These are phyloP conservation scores for Puccinia novopanici DNA, from an alignment of 1,284 basidiomycete genomes.

Conservation along the genomic window DNA sequence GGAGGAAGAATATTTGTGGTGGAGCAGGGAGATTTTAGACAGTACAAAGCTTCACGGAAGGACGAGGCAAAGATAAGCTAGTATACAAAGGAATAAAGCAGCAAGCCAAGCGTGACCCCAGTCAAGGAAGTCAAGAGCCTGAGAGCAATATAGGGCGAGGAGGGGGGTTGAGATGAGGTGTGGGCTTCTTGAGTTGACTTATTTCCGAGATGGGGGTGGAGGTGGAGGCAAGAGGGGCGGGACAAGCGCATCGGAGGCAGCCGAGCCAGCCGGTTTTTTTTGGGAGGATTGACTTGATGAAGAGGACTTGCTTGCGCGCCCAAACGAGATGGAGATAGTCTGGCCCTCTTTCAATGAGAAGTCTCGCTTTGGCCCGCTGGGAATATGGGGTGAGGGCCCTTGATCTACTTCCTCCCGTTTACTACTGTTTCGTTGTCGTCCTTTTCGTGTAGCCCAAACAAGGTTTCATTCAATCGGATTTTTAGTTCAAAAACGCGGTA, in stretches of 20 bases:
- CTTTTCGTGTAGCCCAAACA: not conserved
- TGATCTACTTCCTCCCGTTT: conserved; percentile 38
- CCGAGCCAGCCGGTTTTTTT: conserved; percentile 2
- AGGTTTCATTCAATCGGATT: not conserved
- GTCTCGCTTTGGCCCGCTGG: conserved; percentile 82
- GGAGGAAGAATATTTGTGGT: not conserved
- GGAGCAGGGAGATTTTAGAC: not conserved
- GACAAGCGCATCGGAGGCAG: not conserved
- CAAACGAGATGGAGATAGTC: conserved; percentile 87
- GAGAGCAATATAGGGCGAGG: not conserved
- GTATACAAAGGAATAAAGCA: not conserved
- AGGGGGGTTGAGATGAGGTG: not conserved
- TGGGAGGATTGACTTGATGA: not conserved
- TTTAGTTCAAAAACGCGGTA: conserved; percentile 44
- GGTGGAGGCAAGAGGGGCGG: conserved; percentile 41
- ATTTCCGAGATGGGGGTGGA: conserved; percentile 38
- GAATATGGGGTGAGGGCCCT: conserved; percentile 59
- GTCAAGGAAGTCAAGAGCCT: not conserved
- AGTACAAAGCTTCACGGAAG: not conserved
- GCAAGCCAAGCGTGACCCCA: not conserved
- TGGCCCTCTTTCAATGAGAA: conserved; percentile 95
- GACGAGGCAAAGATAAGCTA: not conserved
- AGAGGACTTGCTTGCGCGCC: conserved; percentile 63
- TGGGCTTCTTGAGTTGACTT: not conserved
- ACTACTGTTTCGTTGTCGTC: conserved; percentile 16